Evolutionary conservation across 192 early-diverging fungal genomes (phyloP).

Genomic region (Coemansia sp.): DNA sequence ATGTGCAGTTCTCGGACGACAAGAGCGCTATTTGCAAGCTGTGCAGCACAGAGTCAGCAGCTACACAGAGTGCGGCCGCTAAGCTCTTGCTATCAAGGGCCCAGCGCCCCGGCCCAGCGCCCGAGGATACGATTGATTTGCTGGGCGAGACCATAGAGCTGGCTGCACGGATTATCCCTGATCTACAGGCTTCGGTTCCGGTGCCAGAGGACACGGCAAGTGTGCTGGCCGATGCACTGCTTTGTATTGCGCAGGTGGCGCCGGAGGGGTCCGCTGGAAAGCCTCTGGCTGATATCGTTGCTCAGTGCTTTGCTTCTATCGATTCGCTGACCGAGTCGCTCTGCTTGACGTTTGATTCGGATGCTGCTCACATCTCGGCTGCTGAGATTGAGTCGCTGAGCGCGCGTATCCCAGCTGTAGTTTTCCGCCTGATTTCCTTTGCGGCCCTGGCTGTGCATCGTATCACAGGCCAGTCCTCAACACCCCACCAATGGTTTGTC

Average conservation of each 20-base stretch:
- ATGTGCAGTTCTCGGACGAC: neutral
- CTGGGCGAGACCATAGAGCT: neutral
- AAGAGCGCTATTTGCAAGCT: neutral
- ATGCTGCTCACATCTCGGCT: neutral
- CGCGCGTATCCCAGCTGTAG: conserved; percentile 2
- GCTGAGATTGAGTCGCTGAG: conserved; percentile 1
- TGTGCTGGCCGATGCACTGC: neutral
- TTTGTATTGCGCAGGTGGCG: neutral
- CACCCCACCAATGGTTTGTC: conserved; percentile 18
- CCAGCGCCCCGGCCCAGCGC: neutral
- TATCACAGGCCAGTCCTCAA: too few species aligned
- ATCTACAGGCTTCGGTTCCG: neutral
- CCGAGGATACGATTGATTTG: neutral
- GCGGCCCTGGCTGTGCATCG: neutral
- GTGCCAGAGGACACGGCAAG: too few species aligned
- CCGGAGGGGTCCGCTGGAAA: neutral
- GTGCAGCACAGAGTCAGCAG: neutral
- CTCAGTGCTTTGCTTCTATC: neutral
- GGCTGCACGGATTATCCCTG: too few species aligned
- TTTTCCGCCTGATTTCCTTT: conserved; percentile 24
- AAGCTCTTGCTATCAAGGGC: neutral
- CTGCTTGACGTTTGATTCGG: neutral
- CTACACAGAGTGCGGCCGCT: neutral
- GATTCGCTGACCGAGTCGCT: neutral
- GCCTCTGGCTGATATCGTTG: neutral